phyloP scores from a whole-genome alignment of 75 land plant species.

The Picea sitchensis region DNA sequence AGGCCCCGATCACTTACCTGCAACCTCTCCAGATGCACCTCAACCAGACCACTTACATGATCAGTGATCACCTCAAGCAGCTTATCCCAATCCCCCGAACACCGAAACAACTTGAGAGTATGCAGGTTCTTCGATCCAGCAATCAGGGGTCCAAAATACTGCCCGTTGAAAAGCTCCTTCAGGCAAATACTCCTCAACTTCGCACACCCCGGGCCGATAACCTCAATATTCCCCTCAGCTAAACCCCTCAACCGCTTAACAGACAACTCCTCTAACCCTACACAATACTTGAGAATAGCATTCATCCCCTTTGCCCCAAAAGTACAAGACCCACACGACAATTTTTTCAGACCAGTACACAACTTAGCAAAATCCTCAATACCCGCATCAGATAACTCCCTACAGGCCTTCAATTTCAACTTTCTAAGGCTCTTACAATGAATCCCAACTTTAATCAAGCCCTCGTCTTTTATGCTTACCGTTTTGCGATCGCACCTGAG shows the following conservation, averaged over 20 bases:
- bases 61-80: constrained; percentile 26
- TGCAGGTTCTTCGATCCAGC: constrained; percentile 30
- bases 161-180: constrained; percentile 32
- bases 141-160: constrained; percentile 37
- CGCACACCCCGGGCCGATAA: constrained; percentile 20
- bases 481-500: constrained; percentile 30
- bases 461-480: constrained; percentile 28
- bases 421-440: constrained; percentile 27
- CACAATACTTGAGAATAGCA: constrained; percentile 22
- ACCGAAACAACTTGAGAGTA: constrained; percentile 28
- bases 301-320: constrained; percentile 40
- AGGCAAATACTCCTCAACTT: constrained; percentile 25
- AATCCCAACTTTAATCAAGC: constrained; percentile 21
- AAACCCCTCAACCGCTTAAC: constrained; percentile 35
- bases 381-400: constrained; percentile 32
- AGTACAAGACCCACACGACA: constrained; percentile 37
- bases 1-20: constrained; percentile 26
- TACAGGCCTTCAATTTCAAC: constrained; percentile 35
- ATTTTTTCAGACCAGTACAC: constrained; percentile 18
- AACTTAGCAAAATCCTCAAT: constrained; percentile 26
- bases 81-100: constrained; percentile 36
- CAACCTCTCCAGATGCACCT: constrained; percentile 34
- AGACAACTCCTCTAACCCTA: constrained; percentile 28
- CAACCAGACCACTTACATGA: constrained; percentile 28
- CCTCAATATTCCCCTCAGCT: constrained; percentile 11